Conservation (phyloP, 768 basidiomycete species). For the Kockovaella imperatae region DNA sequence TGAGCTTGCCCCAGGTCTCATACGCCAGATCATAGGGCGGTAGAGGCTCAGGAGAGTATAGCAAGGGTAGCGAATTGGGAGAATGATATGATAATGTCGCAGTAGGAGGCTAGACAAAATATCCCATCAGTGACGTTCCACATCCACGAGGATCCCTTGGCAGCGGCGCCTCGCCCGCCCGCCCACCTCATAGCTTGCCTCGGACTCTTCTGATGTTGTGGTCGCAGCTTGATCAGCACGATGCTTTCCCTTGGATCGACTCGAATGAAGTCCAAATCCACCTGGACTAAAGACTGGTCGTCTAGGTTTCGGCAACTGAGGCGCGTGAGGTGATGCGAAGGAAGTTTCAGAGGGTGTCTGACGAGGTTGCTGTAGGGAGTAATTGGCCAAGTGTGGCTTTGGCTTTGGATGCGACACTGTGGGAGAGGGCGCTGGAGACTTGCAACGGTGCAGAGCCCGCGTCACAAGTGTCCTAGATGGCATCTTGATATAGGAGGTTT, state of each 20-base stretch:
- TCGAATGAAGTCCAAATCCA: conserved; percentile 26
- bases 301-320: conserved; percentile 24
- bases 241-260: conserved; percentile 7
- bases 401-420: not conserved
- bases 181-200: conserved; percentile 45
- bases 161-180: not conserved
- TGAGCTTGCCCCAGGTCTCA: conserved; percentile 94
- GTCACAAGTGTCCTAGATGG: no score
- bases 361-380: conserved; percentile 2
- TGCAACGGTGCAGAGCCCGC: no score
- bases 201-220: conserved; percentile 35
- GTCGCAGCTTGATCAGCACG: conserved; percentile 6
- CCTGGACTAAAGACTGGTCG: conserved; percentile 29
- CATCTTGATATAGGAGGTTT: no score
- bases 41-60: conserved; percentile 42
- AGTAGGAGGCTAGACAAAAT: conserved; percentile 33
- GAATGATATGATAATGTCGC: conserved; percentile 38
- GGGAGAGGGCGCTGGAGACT: not conserved
- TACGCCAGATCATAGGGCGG: conserved; percentile 66
- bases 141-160: not conserved
- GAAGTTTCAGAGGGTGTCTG: conserved; percentile 3
- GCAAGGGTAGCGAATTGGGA: conserved; percentile 32
- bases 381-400: conserved; percentile 17
- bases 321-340: conserved; percentile 8
- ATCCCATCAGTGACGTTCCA: not conserved